Evolutionary conservation across 2,329 filamentous ascomycete species (phyloP).

Genomic region (Penicillium sumatraense): DNA sequence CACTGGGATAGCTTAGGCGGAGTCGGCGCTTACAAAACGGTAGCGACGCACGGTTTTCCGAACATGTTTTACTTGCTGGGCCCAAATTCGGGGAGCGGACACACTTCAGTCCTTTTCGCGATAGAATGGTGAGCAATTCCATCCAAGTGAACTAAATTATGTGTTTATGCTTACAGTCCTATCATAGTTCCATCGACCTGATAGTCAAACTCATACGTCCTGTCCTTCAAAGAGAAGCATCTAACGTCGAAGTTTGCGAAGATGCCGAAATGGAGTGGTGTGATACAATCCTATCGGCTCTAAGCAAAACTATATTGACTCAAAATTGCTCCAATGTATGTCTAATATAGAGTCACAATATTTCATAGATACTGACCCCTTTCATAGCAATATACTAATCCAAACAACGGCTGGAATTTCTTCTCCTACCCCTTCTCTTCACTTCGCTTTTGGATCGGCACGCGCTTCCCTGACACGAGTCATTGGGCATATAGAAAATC

Average conservation of each 20-base stretch:
- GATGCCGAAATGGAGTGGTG: conserved; percentile 2
- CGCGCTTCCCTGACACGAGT: background rate
- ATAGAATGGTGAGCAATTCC: conserved; percentile 4
- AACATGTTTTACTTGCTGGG: conserved; percentile 9
- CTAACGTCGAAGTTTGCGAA: background rate
- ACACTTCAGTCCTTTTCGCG: conserved; percentile 7
- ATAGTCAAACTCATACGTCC: background rate
- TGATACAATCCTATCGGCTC: background rate
- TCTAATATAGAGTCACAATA: background rate
- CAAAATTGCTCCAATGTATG: conserved; percentile 2
- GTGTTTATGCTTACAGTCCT: background rate
- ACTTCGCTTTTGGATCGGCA: background rate
- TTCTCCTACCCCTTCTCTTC: conserved; percentile 5
- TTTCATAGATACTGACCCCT: background rate
- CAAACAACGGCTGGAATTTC: conserved; percentile 5
- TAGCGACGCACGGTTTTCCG: conserved; percentile 1
- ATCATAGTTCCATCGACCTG: background rate
- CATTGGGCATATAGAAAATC: background rate
- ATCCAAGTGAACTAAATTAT: background rate
- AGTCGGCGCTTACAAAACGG: no score
- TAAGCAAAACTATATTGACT: conserved; percentile 1
- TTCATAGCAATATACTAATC: conserved; percentile 3
- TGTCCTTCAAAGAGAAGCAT: background rate
- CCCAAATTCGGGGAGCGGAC: conserved; percentile 6
- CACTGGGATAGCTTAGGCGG: background rate